Conservation (phyloP, 768 basidiomycete species). For the Boletus speciosus region DNA sequence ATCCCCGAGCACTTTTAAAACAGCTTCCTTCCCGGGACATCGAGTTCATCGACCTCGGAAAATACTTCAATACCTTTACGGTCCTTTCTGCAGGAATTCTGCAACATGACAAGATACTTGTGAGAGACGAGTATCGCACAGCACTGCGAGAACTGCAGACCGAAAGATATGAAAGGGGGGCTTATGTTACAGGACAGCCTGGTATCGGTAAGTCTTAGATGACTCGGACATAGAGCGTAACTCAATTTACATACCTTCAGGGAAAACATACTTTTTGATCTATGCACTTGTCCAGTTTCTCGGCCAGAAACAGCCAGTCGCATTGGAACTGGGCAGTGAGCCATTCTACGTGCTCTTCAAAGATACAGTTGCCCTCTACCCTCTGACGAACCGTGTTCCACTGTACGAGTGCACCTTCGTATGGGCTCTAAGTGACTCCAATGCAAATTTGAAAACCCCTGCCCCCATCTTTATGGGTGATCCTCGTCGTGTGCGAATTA, state of each 20-base stretch:
- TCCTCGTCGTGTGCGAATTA: fast-evolving
- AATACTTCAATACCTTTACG: too few species aligned
- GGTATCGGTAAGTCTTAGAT: background rate
- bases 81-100: background rate
- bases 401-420: background rate
- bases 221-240: too few species aligned
- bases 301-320: background rate
- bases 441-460: background rate
- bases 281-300: background rate
- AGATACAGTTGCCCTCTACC: fast-evolving
- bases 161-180: background rate
- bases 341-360: background rate
- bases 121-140: background rate
- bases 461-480: background rate
- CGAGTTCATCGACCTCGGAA: too few species aligned
- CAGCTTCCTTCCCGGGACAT: too few species aligned
- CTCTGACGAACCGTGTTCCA: fast-evolving
- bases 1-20: too few species aligned
- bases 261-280: background rate
- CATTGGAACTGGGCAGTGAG: background rate
- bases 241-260: background rate
- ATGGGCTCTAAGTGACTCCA: background rate
- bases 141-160: background rate
- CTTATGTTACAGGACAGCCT: background rate
- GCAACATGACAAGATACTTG: background rate